Evolutionary conservation across 768 basidiomycete genomes (phyloP), one percentile per base, ranked within the genome.

Genomic region (Lactarius psammicola): DNA sequence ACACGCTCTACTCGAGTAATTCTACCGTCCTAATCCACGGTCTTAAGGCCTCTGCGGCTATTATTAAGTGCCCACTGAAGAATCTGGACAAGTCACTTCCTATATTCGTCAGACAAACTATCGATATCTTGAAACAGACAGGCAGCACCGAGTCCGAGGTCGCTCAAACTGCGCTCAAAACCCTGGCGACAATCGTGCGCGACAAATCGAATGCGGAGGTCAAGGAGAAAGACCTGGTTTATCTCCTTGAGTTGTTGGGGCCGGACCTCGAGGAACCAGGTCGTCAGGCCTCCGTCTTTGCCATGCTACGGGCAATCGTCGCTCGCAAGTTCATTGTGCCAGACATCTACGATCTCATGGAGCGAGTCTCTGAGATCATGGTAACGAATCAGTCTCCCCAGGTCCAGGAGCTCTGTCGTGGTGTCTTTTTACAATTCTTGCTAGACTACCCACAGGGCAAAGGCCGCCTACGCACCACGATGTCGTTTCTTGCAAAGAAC

Each of bases 331-430:
- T 98, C 68, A 87, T 98, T 36, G 92, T 96, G 0, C 93, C 93
- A 0, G 97, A 98, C 76, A 89, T 99, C 59, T 99, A 99, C 78
- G 95, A 98, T 75, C 78, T 95, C 40, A 98, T 99, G 95, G 92
- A 93, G 66, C 87, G 87, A 65, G 87, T 98, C 26, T 87, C 94
- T 3, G 89, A 94, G 69, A 85, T 96, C 70, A 87, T 97, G 82
- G 93, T 99, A 46, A 95, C 94, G 15, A 95, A 85, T 70, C 96
- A 98, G 75, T 94, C 95, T 3, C 76, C 86, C 0, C 88, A 90
- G 70, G 93, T 96, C 9, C 95, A 95, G 73, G 95, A 97, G 74
- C 85, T 92, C 10, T 96, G 93, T 66, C 88, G 97, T 23, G 86
- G 88, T 55, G 85, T 94, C 34, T 81, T 96, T 30, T 85, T 98